Evolutionary conservation across 768 basidiomycete genomes (phyloP).

Genomic region (Auriculariales sp.): DNA sequence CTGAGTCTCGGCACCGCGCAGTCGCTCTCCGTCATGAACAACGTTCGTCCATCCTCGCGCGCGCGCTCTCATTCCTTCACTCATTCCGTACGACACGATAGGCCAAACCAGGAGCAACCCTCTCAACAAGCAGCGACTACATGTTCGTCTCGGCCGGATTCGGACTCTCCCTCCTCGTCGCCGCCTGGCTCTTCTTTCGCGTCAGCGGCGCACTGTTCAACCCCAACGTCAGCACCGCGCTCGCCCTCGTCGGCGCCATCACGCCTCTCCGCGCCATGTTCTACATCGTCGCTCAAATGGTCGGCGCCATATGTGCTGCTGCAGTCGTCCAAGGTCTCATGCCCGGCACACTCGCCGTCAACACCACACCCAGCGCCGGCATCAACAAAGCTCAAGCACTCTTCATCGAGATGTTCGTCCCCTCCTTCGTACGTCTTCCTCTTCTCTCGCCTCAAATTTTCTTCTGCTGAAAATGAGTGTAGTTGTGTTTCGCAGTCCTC

Average conservation of each 20-base stretch:
- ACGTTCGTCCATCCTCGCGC: too few relatives aligned
- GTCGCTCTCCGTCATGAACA: background rate
- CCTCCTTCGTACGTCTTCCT: slow-evolving; percentile 30
- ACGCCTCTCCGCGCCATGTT: slow-evolving; percentile 40
- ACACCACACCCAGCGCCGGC: slow-evolving; percentile 27
- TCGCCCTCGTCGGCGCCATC: slow-evolving; percentile 41
- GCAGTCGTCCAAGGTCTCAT: slow-evolving; percentile 41
- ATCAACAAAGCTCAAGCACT: slow-evolving; percentile 42
- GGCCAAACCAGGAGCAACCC: background rate
- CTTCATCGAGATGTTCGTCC: slow-evolving; percentile 63
- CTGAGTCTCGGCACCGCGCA: background rate
- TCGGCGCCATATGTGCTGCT: slow-evolving; percentile 44
- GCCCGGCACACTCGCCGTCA: slow-evolving; percentile 35
- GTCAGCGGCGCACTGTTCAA: slow-evolving; percentile 54
- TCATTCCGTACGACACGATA: too few relatives aligned
- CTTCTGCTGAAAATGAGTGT: background rate
- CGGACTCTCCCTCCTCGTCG: slow-evolving; percentile 44
- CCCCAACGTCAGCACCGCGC: slow-evolving; percentile 43
- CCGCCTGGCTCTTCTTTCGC: slow-evolving; percentile 55
- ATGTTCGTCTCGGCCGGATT: background rate
- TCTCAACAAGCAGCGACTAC: background rate
- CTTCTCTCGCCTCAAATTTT: background rate
- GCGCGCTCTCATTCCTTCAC: too few relatives aligned
- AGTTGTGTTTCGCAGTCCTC: slow-evolving; percentile 7
- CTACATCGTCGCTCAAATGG: slow-evolving; percentile 38